Evolutionary conservation across 805 yeast genomes (phyloP).

Genomic region (Gaillardinia entomophila): DNA sequence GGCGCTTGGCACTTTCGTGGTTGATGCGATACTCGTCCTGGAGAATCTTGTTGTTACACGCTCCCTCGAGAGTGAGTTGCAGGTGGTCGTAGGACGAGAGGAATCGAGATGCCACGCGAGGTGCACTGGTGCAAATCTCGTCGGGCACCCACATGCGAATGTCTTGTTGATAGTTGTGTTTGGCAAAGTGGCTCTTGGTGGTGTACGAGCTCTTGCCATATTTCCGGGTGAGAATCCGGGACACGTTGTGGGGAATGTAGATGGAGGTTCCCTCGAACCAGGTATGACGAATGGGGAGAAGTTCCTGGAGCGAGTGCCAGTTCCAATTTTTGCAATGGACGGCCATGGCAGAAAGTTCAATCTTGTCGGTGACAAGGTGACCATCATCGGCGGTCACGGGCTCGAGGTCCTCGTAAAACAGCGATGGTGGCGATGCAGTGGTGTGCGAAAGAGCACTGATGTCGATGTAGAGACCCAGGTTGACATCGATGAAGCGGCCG

Average conservation of each 20-base stretch:
- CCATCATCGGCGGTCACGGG: too few species aligned
- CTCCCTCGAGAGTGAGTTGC: conserved; percentile 29
- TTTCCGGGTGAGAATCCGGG: conserved; percentile 22
- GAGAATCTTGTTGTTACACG: conserved; percentile 29
- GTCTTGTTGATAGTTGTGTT: conserved; percentile 37
- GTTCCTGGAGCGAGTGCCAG: conserved; percentile 32
- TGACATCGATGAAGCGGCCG: conserved; percentile 20
- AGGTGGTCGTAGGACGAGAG: conserved; percentile 11
- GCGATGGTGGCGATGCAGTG: conserved; percentile 4
- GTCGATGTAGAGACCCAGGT: conserved; percentile 27
- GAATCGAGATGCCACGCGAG: conserved; percentile 7
- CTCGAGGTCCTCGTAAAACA: neutral
- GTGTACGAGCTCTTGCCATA: conserved; percentile 27
- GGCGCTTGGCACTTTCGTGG: conserved; percentile 18
- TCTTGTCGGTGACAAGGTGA: neutral
- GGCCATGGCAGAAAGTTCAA: conserved; percentile 8
- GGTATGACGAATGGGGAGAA: conserved; percentile 30
- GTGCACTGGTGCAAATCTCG: conserved; percentile 26
- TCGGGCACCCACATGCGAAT: conserved; percentile 44
- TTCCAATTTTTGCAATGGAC: conserved; percentile 37
- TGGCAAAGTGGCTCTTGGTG: conserved; percentile 17
- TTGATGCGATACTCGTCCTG: conserved; percentile 33
- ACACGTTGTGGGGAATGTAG: conserved; percentile 29
- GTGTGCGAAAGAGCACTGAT: conserved; percentile 10
- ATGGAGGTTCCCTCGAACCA: conserved; percentile 32